These are phyloP conservation scores for Fusarium piperis DNA, from an alignment of 2,329 filamentous ascomycete species.

Conservation along the genomic window DNA sequence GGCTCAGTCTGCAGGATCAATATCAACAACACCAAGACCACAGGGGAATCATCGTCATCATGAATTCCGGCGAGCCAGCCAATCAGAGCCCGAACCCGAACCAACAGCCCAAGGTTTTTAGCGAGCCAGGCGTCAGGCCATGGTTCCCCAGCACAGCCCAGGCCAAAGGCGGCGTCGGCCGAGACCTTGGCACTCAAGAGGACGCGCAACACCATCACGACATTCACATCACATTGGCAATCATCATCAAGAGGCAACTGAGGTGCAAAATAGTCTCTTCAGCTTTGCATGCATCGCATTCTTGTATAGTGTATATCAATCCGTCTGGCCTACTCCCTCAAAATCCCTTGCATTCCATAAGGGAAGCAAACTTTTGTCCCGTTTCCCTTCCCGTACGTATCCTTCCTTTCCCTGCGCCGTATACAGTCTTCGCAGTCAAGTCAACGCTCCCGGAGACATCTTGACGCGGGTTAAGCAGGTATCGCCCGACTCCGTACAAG, in stretches of 20 bases:
- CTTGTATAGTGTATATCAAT: conserved; percentile 44
- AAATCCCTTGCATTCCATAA: conserved; percentile 33
- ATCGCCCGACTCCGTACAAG: conserved; percentile 21
- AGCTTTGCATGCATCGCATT: conserved; percentile 42
- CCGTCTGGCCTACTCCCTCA: conserved; percentile 27
- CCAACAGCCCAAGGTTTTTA: not conserved
- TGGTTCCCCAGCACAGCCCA: not conserved
- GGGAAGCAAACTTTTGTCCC: conserved; percentile 37
- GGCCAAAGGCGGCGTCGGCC: not conserved
- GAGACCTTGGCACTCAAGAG: not conserved
- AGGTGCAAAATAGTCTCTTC: conserved; percentile 34
- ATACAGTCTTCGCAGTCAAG: conserved; percentile 37
- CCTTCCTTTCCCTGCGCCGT: conserved; percentile 18
- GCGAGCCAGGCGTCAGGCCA: not conserved
- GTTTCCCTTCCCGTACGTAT: conserved; percentile 3
- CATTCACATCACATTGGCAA: not conserved
- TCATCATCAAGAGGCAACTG: not conserved
- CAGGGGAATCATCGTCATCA: not conserved
- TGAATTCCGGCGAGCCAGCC: not conserved
- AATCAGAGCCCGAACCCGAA: not conserved
- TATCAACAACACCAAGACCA: not conserved
- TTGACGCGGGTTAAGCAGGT: conserved; percentile 32
- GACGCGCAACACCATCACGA: not conserved
- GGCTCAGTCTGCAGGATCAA: not conserved
- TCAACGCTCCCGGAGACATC: conserved; percentile 30